Base-by-base conservation (phyloP, 2,329 filamentous ascomycete species). In the Fusarium multiceps region DNA sequence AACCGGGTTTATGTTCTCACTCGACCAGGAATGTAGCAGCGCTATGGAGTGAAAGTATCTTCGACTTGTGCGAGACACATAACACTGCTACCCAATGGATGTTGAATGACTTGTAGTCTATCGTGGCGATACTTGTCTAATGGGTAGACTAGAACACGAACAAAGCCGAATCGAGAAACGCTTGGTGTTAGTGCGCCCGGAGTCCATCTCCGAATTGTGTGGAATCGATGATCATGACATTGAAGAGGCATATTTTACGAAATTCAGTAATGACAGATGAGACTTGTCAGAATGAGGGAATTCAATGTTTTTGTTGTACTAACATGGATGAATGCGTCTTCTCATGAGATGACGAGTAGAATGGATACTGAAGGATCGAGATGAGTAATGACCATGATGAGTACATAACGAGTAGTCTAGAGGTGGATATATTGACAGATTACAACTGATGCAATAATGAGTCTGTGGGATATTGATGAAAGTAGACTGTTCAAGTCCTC, bases 221-320 rank as follows among this genome's bases (percentile, higher is more conserved):
- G 25, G 30, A 43, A 64, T 70, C 67, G 55, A 71, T 71, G 67
- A 70, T 59, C 43, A 59, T 20, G 42, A 63, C 37, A 67, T 64
- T n/a, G 10, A 25, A 56, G 27, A 25, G 41, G 42, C 32, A n/a
- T 41, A 11, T 30, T 46, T 28, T n/a, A 25, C 30, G 32, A 32
- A 41, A 21, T 40, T 58, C 37, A 30, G n/a, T 13, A 7, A 43
- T 55, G 49, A 47, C 53, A 41, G 4, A 13, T 32, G 6, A 23
- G 18, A 9, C 18, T 28, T 41, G 23, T 41, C 23, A 51, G 32
- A 41, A 12, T 20, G 13, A 21, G 40, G 10, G 11, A 6, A 37
- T 27, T 9, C 7, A 20, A 20, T 27, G 32, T 6, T 8, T 34
- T 50, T 16, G 1, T 34, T n/a, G 16, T 37, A 21, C 21, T 13